Evolutionary conservation across 208 protist species (phyloP).

Genomic region (Trypanosoma cruzi): DNA sequence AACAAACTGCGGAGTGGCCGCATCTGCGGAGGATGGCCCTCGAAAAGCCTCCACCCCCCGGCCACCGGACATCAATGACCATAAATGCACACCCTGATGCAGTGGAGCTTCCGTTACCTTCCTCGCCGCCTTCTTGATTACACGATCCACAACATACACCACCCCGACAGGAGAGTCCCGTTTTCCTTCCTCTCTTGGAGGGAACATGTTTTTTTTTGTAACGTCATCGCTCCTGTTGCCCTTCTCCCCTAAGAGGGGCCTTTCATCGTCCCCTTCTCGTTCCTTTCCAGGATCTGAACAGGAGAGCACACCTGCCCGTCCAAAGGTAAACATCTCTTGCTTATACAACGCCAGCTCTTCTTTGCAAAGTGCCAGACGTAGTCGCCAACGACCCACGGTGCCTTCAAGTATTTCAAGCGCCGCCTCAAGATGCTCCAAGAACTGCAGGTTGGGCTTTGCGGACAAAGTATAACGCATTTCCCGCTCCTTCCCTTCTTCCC

Average conservation of each 20-base stretch:
- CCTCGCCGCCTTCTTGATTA: slow-evolving; percentile 26
- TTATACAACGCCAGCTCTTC: slow-evolving; percentile 84
- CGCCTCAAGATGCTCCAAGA: slow-evolving; percentile 32
- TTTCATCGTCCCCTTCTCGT: background rate
- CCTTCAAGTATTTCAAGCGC: slow-evolving; percentile 39
- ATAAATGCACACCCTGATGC: background rate
- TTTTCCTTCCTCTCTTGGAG: background rate
- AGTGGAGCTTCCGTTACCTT: slow-evolving; percentile 18
- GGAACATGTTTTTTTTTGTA: background rate
- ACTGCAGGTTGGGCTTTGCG: slow-evolving; percentile 22
- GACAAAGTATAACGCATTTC: background rate
- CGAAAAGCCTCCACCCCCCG: background rate
- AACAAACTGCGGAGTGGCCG: slow-evolving; percentile 16
- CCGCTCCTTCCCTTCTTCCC: background rate
- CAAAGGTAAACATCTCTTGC: slow-evolving; percentile 58
- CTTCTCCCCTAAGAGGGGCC: background rate
- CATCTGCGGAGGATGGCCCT: background rate
- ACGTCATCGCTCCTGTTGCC: background rate
- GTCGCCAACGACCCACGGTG: slow-evolving; percentile 36
- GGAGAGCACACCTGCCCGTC: slow-evolving; percentile 43
- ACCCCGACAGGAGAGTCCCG: slow-evolving; percentile 7
- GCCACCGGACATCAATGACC: slow-evolving; percentile 10
- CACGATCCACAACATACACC: slow-evolving; percentile 30
- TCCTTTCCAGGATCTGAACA: slow-evolving; percentile 33
- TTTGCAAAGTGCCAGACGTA: slow-evolving; percentile 72